Evolutionary conservation across 2,329 filamentous ascomycete genomes (phyloP).

Genomic region (Neospermospora avenae): DNA sequence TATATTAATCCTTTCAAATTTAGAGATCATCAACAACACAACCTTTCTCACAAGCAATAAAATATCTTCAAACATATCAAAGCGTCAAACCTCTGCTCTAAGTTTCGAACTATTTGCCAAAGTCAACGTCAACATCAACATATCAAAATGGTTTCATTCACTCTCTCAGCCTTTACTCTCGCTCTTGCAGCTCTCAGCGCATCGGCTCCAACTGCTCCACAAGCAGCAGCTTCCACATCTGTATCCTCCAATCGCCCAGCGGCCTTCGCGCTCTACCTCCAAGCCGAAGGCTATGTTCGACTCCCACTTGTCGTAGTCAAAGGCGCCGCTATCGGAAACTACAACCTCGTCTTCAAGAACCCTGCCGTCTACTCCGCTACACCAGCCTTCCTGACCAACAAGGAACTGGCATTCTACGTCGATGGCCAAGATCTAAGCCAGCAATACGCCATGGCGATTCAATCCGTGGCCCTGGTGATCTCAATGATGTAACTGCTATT

Average conservation of each 20-base stretch:
- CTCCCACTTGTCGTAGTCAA: constrained; percentile 3
- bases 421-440: background rate
- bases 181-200: background rate
- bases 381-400: constrained; percentile 7
- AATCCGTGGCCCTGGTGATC: background rate
- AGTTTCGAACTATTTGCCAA: no score
- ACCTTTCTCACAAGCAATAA: no score
- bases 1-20: background rate
- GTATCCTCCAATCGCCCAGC: background rate
- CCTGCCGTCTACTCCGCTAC: constrained; percentile 4
- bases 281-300: background rate
- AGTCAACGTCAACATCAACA: background rate
- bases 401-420: background rate
- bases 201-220: background rate
- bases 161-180: background rate
- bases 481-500: background rate
- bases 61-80: background rate
- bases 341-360: constrained; percentile 7
- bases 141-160: background rate
- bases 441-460: background rate
- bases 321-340: background rate
- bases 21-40: background rate
- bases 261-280: background rate
- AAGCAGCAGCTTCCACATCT: background rate
- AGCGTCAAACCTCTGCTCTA: background rate